Evolutionary conservation across 169 alveolate species (phyloP).

Genomic region (Cryptosporidium sp.): DNA sequence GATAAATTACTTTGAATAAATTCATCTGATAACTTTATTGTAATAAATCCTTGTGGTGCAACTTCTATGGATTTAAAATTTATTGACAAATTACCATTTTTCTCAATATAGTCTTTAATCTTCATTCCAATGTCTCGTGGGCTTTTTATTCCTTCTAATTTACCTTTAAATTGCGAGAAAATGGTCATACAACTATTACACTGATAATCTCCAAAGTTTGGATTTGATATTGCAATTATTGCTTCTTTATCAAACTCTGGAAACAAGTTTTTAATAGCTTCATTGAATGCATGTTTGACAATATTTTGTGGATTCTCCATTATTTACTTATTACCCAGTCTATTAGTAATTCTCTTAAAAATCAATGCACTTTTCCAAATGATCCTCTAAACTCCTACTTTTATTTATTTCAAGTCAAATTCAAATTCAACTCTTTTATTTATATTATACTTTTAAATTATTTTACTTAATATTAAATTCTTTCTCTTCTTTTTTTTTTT

Average conservation of each 20-base stretch:
- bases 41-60: slow-evolving; percentile 86
- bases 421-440: neutral
- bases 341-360: neutral
- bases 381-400: neutral
- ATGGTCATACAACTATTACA: slow-evolving; percentile 85
- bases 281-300: slow-evolving; percentile 78
- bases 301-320: slow-evolving; percentile 79
- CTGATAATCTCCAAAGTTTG: slow-evolving; percentile 86
- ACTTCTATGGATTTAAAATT: slow-evolving; percentile 83
- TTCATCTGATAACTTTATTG: slow-evolving; percentile 78
- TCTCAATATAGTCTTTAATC: slow-evolving; percentile 81
- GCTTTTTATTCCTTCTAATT: slow-evolving; percentile 78
- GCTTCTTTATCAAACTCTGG: slow-evolving; percentile 78
- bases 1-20: slow-evolving; percentile 66
- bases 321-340: neutral
- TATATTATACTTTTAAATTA: neutral
- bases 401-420: neutral
- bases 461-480: no score
- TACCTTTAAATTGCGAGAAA: slow-evolving; percentile 80
- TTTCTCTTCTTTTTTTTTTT: no score
- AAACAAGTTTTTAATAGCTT: slow-evolving; percentile 79
- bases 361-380: neutral
- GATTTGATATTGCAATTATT: slow-evolving; percentile 81
- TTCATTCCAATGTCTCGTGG: slow-evolving; percentile 84
- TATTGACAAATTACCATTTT: slow-evolving; percentile 22